phyloP scores from a whole-genome alignment of 2,329 filamentous ascomycete species.

The Parafenestella ontariensis region DNA sequence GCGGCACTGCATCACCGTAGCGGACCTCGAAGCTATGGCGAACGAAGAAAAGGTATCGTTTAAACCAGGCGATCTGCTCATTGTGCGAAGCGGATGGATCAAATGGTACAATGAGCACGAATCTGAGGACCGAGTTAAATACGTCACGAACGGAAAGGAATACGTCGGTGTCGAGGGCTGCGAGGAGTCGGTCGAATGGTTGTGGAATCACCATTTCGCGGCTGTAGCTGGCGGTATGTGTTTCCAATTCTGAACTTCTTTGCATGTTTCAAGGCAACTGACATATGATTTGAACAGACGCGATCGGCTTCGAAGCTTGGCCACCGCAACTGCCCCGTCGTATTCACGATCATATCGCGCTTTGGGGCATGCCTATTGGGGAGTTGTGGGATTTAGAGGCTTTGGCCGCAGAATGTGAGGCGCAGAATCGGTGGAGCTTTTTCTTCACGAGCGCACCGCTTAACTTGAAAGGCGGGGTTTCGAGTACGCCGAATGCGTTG shows the following conservation, averaged over 20 bases:
- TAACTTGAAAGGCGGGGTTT: slow-evolving; percentile 52
- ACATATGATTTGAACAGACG: too few species aligned
- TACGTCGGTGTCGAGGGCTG: background rate
- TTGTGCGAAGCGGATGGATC: slow-evolving; percentile 11
- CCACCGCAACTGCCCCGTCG: slow-evolving; percentile 20
- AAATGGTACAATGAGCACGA: background rate
- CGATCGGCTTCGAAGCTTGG: slow-evolving; percentile 49
- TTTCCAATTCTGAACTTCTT: too few species aligned
- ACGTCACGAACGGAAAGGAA: background rate
- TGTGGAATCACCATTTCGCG: background rate
- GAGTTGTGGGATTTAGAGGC: slow-evolving; percentile 52
- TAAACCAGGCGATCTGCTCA: slow-evolving; percentile 10
- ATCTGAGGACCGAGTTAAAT: background rate
- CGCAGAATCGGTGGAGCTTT: slow-evolving; percentile 61
- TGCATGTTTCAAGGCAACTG: too few species aligned
- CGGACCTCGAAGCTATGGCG: background rate
- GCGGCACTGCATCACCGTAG: background rate
- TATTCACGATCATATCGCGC: slow-evolving; percentile 18
- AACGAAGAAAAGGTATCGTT: background rate
- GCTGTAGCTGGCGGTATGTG: slow-evolving; percentile 54
- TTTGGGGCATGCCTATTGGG: slow-evolving; percentile 30
- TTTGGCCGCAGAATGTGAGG: slow-evolving; percentile 59
- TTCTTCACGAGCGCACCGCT: slow-evolving; percentile 63
- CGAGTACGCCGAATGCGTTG: slow-evolving; percentile 29
- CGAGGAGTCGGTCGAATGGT: background rate